Base-by-base conservation (phyloP, 2,329 filamentous ascomycete species). In the Phyllosticta paracitricarpa region DNA sequence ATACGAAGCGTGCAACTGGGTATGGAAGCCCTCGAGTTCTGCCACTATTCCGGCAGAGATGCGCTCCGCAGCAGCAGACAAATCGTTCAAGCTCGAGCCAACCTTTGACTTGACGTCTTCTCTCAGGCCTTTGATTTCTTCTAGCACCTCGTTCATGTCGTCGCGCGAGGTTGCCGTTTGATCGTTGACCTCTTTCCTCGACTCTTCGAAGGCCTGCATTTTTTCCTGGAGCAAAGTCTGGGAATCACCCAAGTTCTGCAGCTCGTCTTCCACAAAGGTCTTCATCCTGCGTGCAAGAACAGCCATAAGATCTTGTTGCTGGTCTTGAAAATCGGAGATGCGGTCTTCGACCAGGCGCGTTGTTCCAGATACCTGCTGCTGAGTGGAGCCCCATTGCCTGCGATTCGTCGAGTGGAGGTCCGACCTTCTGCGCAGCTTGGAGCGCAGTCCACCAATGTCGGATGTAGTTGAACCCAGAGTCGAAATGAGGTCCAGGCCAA, bases 1-100 rank as follows among this genome's bases (percentile, higher is more conserved):
- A 72, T 96, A 97, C 0, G 93, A 97, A 12, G 84, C 77, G 68
- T 96, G 91, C 30, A 97, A 82, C 72, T 86, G 86, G 57, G 80
- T 83, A 72, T 97, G 91, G 69, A 97, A 95, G n/a, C 83, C 82
- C 33, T 85, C 83, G 63, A 99, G 82, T 73, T 97, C 93, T 62
- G 83, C 87, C 63, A 96, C 84, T 56, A 97, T 92, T 67, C 95
- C 93, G 12, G 87, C 89, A 0, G 91, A 91, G 64, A 97, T 97
- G 61, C 88, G 86, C 74, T 93, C 90, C 1, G 93, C 91, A 9
- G 92, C 91, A 10, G 82, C 82, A 2, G 91, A 91, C 24, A 97
- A 84, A 26, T 90, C 86, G 68, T 90, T 87, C 53, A 97, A 79
- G 8, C 92, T 93, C 69, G 91, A 86, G 2, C 90, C 89, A 56